Conservation (phyloP, 2,329 filamentous ascomycete genomes). For the Cryphonectria nitschkei region DNA sequence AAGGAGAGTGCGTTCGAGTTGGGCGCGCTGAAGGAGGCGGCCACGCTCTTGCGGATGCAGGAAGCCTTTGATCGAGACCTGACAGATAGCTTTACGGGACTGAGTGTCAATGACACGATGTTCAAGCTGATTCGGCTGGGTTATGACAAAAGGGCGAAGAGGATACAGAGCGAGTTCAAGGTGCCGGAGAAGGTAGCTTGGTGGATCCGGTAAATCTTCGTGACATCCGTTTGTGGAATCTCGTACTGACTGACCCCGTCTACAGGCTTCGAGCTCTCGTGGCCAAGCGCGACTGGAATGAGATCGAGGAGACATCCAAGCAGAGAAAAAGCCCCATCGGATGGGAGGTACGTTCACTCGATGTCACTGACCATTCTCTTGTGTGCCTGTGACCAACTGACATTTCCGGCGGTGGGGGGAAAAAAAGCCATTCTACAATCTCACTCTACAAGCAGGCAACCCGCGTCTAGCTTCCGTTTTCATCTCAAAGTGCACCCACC, state of each 20-base stretch:
- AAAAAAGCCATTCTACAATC: conserved; percentile 82
- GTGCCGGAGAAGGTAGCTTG: conserved; percentile 87
- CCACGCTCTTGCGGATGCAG: conserved; percentile 80
- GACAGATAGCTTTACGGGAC: conserved; percentile 68
- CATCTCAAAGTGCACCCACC: conserved; percentile 80
- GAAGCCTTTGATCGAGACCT: conserved; percentile 86
- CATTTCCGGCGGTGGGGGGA: not conserved
- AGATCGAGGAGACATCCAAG: conserved; percentile 83
- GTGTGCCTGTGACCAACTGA: not conserved
- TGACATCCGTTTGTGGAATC: not conserved
- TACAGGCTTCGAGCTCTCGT: conserved; percentile 82
- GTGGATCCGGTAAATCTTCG: conserved; percentile 68
- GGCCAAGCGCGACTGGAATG: conserved; percentile 86
- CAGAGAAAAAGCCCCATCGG: conserved; percentile 88
- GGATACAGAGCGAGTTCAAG: conserved; percentile 89
- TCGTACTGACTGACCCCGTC: not conserved
- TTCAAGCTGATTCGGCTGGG: conserved; percentile 84
- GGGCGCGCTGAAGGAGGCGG: conserved; percentile 76
- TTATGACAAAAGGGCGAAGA: conserved; percentile 82
- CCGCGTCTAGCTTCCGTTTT: conserved; percentile 82
- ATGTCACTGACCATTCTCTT: not conserved
- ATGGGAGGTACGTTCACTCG: conserved; percentile 74
- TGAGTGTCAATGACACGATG: conserved; percentile 89
- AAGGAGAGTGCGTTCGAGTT: conserved; percentile 79
- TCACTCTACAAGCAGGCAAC: conserved; percentile 86